Conservation (phyloP, 805 yeast species). For the Priceomyces haplophilus region DNA sequence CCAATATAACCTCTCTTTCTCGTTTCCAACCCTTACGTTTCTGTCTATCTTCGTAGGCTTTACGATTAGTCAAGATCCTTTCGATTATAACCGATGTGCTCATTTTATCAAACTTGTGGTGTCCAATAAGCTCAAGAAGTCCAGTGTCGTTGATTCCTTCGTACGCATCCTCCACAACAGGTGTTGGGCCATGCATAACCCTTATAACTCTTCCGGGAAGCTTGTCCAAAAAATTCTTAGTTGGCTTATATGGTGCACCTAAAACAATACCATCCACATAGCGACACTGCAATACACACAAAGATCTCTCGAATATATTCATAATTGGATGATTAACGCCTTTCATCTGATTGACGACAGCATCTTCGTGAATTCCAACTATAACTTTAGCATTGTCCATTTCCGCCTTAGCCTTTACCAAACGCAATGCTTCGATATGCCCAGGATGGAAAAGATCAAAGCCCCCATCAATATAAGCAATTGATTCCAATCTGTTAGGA, state of each 20-base stretch:
- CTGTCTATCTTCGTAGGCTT: constrained; percentile 82
- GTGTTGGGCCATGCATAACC: constrained; percentile 61
- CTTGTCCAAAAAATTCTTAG: constrained; percentile 32
- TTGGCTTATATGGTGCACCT: constrained; percentile 61
- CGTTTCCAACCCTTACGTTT: constrained; percentile 80
- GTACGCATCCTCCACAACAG: constrained; percentile 36
- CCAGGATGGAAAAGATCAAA: constrained; percentile 94
- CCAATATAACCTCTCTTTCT: constrained; percentile 37
- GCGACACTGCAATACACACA: constrained; percentile 84
- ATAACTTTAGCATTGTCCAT: constrained; percentile 45
- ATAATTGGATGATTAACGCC: constrained; percentile 77
- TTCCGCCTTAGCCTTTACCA: constrained; percentile 40
- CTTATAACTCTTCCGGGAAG: constrained; percentile 38
- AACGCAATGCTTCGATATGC: constrained; percentile 70
- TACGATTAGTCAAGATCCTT: constrained; percentile 67
- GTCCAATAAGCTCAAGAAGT: constrained; percentile 41
- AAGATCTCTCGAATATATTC: constrained; percentile 80
- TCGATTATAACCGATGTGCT: constrained; percentile 68
- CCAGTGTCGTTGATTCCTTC: constrained; percentile 27
- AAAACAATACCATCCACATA: constrained; percentile 78
- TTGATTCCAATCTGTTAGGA: constrained; percentile 6
- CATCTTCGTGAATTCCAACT: constrained; percentile 68
- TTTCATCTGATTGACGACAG: constrained; percentile 49
- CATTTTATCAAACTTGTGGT: constrained; percentile 62
- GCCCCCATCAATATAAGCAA: constrained; percentile 71